A percentile compares a stretch with the other conserved stretches of the same genome.
These are phyloP conservation scores for Globisporangium solare DNA, from an alignment of 352 stramenopile species.

Conservation along the genomic window DNA sequence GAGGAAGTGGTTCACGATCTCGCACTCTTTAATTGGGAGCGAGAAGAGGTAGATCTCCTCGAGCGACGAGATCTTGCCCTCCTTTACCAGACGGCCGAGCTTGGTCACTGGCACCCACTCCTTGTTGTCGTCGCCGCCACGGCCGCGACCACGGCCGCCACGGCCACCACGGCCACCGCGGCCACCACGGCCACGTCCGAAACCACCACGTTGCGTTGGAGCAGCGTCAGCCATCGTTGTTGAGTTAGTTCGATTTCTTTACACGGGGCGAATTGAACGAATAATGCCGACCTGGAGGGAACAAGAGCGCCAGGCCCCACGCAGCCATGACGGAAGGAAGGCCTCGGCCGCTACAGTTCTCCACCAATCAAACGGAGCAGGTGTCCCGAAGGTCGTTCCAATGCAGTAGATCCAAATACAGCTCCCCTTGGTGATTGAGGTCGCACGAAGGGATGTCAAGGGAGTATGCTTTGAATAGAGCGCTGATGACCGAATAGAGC, in stretches of 20 bases:
- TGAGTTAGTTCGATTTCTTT: slow-evolving; percentile 36
- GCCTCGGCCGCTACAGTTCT: too few relatives aligned
- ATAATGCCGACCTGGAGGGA: slow-evolving; percentile 25
- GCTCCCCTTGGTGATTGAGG: not conserved
- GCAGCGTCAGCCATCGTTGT: slow-evolving; percentile 82
- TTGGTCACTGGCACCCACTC: slow-evolving; percentile 99
- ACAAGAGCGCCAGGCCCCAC: too few relatives aligned
- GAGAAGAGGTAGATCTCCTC: slow-evolving; percentile 99
- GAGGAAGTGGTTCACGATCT: slow-evolving; percentile 99
- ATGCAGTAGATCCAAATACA: not conserved
- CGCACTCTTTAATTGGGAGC: slow-evolving; percentile 99
- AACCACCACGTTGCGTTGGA: slow-evolving; percentile 89
- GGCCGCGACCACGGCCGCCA: slow-evolving; percentile 80
- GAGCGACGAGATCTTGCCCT: slow-evolving; percentile 98
- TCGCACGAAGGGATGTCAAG: not conserved
- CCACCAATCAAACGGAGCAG: slow-evolving; percentile 30
- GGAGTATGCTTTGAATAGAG: not conserved
- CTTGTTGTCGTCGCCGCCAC: slow-evolving; percentile 89
- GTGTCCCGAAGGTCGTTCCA: slow-evolving; percentile 30
- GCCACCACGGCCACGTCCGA: slow-evolving; percentile 88
- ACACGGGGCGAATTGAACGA: slow-evolving; percentile 83
- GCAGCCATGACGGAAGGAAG: too few relatives aligned
- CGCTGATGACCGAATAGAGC: not conserved
- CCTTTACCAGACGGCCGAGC: slow-evolving; percentile 99
- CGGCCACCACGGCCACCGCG: slow-evolving; percentile 79